A percentile compares a stretch with the other conserved stretches of the same genome.
Conservation (phyloP, 345 rosid genomes). For the Gossypium australe region DNA sequence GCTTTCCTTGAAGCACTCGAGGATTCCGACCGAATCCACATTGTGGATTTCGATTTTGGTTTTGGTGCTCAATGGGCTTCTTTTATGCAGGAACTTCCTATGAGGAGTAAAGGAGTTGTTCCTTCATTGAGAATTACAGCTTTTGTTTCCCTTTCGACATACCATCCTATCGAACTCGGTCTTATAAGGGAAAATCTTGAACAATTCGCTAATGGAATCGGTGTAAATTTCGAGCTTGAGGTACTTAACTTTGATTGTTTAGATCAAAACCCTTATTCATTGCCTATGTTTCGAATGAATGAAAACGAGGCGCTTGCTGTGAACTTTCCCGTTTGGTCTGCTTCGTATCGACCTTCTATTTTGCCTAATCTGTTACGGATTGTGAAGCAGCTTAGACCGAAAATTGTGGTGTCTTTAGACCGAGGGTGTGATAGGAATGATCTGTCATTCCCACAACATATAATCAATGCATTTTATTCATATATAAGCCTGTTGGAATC, state of each 20-base stretch:
- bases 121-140: constrained; percentile 49
- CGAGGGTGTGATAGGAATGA: constrained; percentile 40
- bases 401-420: constrained; percentile 44
- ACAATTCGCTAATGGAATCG: constrained; percentile 43
- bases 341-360: constrained; percentile 32
- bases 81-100: constrained; percentile 53
- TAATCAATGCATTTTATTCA: constrained; percentile 40
- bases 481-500: constrained; percentile 39
- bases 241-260: constrained; percentile 41
- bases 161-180: constrained; percentile 39
- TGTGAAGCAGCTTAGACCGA: constrained; percentile 47
- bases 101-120: constrained; percentile 31
- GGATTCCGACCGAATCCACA: constrained; percentile 37
- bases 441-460: constrained; percentile 43
- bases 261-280: constrained; percentile 31
- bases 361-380: constrained; percentile 37
- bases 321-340: constrained; percentile 43
- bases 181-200: constrained; percentile 44
- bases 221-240: constrained; percentile 43
- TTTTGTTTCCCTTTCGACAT: constrained; percentile 42
- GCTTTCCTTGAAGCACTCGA: constrained; percentile 46
- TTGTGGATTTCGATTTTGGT: constrained; percentile 52
- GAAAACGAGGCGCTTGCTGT: constrained; percentile 46
- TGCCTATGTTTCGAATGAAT: constrained; percentile 30
- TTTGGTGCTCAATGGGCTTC: constrained; percentile 66